Base-by-base conservation (phyloP, 1,284 basidiomycete genomes). In the Gomphus sp. region DNA sequence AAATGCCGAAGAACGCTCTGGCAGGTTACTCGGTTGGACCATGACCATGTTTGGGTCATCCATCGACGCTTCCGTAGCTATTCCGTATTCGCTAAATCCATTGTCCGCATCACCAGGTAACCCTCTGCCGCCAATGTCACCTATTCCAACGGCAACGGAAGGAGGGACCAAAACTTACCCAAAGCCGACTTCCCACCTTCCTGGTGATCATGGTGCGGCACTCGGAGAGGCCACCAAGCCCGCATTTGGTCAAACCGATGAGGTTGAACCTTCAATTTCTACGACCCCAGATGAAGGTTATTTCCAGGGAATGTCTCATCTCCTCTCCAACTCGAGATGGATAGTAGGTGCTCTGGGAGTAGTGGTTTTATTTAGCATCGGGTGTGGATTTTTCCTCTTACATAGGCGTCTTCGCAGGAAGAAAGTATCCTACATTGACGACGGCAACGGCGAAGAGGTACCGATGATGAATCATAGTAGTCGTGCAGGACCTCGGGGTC, bases 1-100 rank as follows among this genome's bases (percentile, higher is more conserved):
- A 64, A 79, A 69, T 25, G 69, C 70, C 16, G 68, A 83, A 36
- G 73, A 76, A 6, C 77, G 81, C 56, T 82, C 78, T 47, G 97
- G 97, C 52, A 80, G 79, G 11, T 93, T 99, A 75, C 76, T 92
- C 49, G 90, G 90, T 14, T 99, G 96, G 96, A 84, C 85, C 55
- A 86, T 98, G 75, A 85, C 88, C 62, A 80, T 99, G 28, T 99
- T 94, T 93, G 97, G 97, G 34, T 87, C 89, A n/a, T 78, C 83
- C 16, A 80, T 88, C 54, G 93, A 98, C 69, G 72, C 91, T 0
- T 68, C 78, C 7, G 79, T 85, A 58, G 84, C 87, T 8, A 79
- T 77, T 64, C 76, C 77, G 55, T 98, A 86, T 63, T 76, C 81
- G 28, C 75, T 89, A 9, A 79, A 82, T n/a, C 64, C 76, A 4